These are phyloP conservation scores for Stagonosporopsis cucurbitacearum DNA, from an alignment of 2,329 filamentous ascomycete genomes.

Conservation along the genomic window DNA sequence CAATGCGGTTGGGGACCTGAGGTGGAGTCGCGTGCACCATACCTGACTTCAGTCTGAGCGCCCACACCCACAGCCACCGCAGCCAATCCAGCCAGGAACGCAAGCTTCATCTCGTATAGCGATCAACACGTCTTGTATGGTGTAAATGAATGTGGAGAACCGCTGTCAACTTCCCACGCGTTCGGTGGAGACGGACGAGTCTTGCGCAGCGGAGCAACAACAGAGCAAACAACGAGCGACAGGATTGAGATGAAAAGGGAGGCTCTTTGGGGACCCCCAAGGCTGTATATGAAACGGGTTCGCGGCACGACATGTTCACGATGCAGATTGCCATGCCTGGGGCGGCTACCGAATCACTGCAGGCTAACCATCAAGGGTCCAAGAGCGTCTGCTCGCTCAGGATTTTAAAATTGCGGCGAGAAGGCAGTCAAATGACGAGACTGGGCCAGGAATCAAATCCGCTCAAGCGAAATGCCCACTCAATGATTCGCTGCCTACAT, in stretches of 20 bases:
- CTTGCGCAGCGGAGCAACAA: slow-evolving; percentile 15
- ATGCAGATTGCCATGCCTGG: slow-evolving; percentile 16
- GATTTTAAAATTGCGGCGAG: slow-evolving; percentile 25
- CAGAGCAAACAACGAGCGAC: slow-evolving; percentile 28
- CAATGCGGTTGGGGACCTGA: slow-evolving; percentile 21
- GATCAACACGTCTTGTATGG: slow-evolving; percentile 15
- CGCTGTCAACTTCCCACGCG: slow-evolving; percentile 13
- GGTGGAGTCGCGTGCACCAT: slow-evolving; percentile 21
- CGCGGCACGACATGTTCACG: slow-evolving; percentile 28
- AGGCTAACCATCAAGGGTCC: slow-evolving; percentile 20
- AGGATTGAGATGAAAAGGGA: slow-evolving; percentile 29
- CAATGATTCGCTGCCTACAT: slow-evolving; percentile 7
- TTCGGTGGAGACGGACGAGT: slow-evolving; percentile 15
- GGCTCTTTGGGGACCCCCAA: slow-evolving; percentile 23
- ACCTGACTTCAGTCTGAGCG: slow-evolving; percentile 35
- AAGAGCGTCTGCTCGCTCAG: slow-evolving; percentile 21
- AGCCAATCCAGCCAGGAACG: slow-evolving; percentile 34
- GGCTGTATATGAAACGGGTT: slow-evolving; percentile 38
- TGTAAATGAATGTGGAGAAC: slow-evolving; percentile 37
- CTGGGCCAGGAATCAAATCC: slow-evolving; percentile 21
- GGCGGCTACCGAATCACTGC: slow-evolving; percentile 24
- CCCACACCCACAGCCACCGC: slow-evolving; percentile 37
- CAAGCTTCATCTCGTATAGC: slow-evolving; percentile 40
- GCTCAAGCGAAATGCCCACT: slow-evolving; percentile 13
- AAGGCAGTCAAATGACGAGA: slow-evolving; percentile 19